These are phyloP conservation scores for Clitopilus passeckerianus DNA, from an alignment of 768 basidiomycete species.

Conservation along the genomic window DNA sequence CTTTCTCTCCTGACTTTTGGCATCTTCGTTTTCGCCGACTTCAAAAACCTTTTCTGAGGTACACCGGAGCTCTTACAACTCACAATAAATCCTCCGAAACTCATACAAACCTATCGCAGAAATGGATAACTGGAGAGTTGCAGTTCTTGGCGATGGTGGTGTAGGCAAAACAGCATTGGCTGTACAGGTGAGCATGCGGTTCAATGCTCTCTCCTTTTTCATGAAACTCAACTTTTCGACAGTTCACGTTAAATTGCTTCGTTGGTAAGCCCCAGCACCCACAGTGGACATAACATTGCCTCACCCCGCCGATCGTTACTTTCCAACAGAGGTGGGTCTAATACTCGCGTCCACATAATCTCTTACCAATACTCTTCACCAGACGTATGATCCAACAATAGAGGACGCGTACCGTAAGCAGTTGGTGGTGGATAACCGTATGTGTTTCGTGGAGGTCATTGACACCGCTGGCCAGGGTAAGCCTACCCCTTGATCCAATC, in stretches of 20 bases:
- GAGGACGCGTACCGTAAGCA: slow-evolving; percentile 97
- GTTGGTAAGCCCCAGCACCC: slow-evolving; percentile 61
- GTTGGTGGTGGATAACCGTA: slow-evolving; percentile 88
- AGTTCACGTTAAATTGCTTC: slow-evolving; percentile 97
- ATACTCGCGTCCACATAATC: slow-evolving; percentile 1
- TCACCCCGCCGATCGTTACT: slow-evolving; percentile 6
- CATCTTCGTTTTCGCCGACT: slow-evolving; percentile 23
- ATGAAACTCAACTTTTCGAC: slow-evolving; percentile 5
- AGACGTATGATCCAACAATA: slow-evolving; percentile 99
- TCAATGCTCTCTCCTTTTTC: slow-evolving; percentile 1
- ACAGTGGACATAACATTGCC: slow-evolving; percentile 5
- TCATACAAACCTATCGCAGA: slow-evolving; percentile 19
- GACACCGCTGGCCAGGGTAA: slow-evolving; percentile 96
- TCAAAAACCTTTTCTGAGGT: slow-evolving; percentile 25
- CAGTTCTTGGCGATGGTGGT: slow-evolving; percentile 94
- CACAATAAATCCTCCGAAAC: background rate
- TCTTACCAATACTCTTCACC: slow-evolving; percentile 11
- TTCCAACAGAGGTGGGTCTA: slow-evolving; percentile 47
- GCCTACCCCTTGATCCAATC: slow-evolving; percentile 17
- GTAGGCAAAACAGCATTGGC: slow-evolving; percentile 96
- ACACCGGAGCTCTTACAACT: slow-evolving; percentile 4
- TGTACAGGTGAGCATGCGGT: slow-evolving; percentile 67
- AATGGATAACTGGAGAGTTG: slow-evolving; percentile 96
- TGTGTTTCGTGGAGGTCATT: slow-evolving; percentile 95
- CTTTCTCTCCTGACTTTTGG: slow-evolving; percentile 16